phyloP scores from a whole-genome alignment of 2,329 filamentous ascomycete species.

The Uncinocarpus reesii region DNA sequence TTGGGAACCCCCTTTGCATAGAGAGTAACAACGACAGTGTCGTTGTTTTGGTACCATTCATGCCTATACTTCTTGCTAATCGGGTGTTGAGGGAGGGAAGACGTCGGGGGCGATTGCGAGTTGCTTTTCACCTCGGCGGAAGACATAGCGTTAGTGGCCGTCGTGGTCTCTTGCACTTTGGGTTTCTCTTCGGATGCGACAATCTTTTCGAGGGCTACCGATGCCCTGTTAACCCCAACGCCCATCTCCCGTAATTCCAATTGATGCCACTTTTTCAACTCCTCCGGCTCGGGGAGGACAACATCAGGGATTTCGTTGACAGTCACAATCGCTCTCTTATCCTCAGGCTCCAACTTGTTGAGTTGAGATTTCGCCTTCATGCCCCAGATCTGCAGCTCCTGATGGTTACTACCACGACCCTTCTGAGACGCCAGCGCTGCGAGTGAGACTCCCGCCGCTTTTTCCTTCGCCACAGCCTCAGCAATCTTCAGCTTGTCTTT shows the following conservation, averaged over 20 bases:
- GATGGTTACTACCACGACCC: conserved; percentile 20
- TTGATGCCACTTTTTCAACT: conserved; percentile 29
- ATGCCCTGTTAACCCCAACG: conserved; percentile 8
- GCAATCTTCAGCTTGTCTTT: conserved; percentile 43
- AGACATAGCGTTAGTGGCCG: background rate
- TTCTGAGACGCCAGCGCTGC: background rate
- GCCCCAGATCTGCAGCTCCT: conserved; percentile 47
- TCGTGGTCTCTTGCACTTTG: background rate
- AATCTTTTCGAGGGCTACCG: background rate
- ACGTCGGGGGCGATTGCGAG: conserved; percentile 7
- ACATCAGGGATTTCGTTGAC: conserved; percentile 46
- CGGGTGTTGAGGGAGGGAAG: conserved; percentile 23
- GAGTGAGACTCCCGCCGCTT: conserved; percentile 21
- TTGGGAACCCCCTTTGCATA: conserved; percentile 55
- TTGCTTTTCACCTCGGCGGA: background rate
- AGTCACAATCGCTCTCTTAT: conserved; percentile 38
- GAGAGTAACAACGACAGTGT: conserved; percentile 54
- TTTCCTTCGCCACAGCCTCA: conserved; percentile 29
- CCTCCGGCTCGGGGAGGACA: conserved; percentile 35
- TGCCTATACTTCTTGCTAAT: conserved; percentile 52
- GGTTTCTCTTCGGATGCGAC: too few species aligned
- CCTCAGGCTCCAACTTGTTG: conserved; percentile 39
- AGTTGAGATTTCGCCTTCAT: conserved; percentile 46
- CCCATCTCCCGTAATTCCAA: conserved; percentile 22
- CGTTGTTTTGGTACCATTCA: conserved; percentile 57